Percentiles rank a stretch among this genome's conserved stretches.
Conservation (phyloP, 1,139 yeast species). For the Blastobotrys petasosporus region DNA sequence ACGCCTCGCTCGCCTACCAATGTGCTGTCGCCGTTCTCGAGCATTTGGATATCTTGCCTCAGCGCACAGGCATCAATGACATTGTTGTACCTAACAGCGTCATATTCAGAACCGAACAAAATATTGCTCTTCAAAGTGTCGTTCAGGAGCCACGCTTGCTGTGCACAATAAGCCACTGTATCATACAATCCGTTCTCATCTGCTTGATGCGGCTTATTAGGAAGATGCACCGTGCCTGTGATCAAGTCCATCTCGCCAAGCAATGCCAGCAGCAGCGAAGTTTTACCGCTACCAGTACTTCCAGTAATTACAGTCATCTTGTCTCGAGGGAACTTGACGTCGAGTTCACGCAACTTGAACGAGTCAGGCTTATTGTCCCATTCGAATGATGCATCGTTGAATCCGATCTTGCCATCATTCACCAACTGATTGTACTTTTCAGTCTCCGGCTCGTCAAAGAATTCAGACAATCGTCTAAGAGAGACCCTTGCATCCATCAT, state of each 20-base stretch:
- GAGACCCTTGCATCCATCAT: conserved; percentile 87
- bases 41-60: conserved; percentile 68
- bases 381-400: conserved; percentile 62
- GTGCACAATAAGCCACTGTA: conserved; percentile 83
- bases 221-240: conserved; percentile 39
- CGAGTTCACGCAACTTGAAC: conserved; percentile 72
- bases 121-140: conserved; percentile 82
- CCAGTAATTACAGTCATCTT: conserved; percentile 82
- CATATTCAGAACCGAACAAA: conserved; percentile 64
- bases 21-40: conserved; percentile 62
- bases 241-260: conserved; percentile 85
- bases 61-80: conserved; percentile 69
- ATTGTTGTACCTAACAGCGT: conserved; percentile 65
- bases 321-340: conserved; percentile 61
- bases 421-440: conserved; percentile 72
- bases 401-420: conserved; percentile 38
- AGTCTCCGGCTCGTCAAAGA: conserved; percentile 73
- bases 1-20: conserved; percentile 95
- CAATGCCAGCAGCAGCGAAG: conserved; percentile 79
- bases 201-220: too few species aligned
- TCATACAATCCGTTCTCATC: conserved; percentile 47
- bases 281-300: conserved; percentile 91
- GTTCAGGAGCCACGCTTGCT: conserved; percentile 89
- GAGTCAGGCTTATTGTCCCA: conserved; percentile 43
- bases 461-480: conserved; percentile 73